Evolutionary conservation across 2,329 filamentous ascomycete genomes (phyloP).

Genomic region (Fusarium chaquense): DNA sequence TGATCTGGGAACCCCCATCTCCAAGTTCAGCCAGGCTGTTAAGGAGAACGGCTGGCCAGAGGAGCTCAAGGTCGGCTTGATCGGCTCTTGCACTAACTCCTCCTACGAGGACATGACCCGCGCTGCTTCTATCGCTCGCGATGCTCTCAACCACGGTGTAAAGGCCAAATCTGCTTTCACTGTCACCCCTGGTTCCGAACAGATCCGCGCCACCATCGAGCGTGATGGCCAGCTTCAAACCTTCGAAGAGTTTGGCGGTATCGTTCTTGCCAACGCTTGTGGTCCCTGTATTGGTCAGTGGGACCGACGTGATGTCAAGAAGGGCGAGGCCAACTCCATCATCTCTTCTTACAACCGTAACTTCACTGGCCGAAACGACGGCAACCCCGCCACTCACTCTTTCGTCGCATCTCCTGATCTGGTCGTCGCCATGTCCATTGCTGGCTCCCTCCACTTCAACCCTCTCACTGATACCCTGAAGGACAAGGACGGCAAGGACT

Average conservation of each 20-base stretch:
- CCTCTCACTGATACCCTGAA: conserved; percentile 91
- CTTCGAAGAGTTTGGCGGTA: conserved; percentile 87
- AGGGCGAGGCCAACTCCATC: conserved; percentile 96
- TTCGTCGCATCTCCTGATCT: conserved; percentile 93
- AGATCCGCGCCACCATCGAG: conserved; percentile 93
- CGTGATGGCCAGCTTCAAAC: conserved; percentile 88
- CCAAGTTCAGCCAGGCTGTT: conserved; percentile 87
- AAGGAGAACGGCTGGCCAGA: conserved; percentile 89
- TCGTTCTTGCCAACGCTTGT: conserved; percentile 93
- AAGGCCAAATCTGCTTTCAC: conserved; percentile 93
- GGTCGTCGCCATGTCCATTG: conserved; percentile 86
- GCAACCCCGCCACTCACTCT: conserved; percentile 93
- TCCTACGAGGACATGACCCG: conserved; percentile 99
- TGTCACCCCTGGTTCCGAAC: conserved; percentile 95
- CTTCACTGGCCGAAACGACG: conserved; percentile 98
- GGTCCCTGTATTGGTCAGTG: conserved; percentile 95
- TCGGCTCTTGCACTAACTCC: conserved; percentile 98
- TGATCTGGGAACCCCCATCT: conserved; percentile 92
- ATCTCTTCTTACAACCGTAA: conserved; percentile 99
- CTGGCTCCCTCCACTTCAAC: conserved; percentile 92
- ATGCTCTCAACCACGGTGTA: conserved; percentile 88
- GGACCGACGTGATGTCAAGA: conserved; percentile 93
- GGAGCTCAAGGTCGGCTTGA: conserved; percentile 90
- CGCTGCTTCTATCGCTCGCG: conserved; percentile 91
- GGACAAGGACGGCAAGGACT: conserved; percentile 96